Evolutionary conservation across 257 asterid genomes (phyloP).

Genomic region (Scutellaria barbata): DNA sequence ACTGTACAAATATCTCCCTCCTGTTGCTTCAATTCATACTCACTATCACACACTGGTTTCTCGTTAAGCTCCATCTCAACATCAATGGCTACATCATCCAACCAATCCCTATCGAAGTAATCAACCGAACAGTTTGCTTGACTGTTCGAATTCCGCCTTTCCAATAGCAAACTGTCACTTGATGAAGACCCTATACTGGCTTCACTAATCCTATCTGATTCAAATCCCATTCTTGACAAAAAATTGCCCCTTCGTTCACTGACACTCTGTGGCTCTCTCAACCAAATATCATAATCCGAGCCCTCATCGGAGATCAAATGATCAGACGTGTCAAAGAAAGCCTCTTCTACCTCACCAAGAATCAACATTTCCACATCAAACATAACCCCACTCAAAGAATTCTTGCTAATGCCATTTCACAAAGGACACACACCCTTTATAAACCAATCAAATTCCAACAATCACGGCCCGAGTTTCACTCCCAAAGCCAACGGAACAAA

Average conservation of each 20-base stretch:
- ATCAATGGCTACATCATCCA: constrained; percentile 36
- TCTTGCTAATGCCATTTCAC: constrained; percentile 23
- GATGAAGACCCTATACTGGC: not conserved
- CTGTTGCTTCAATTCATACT: constrained; percentile 15
- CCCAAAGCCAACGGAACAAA: constrained; percentile 34
- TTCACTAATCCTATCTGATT: constrained; percentile 34
- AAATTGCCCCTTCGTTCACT: constrained; percentile 57
- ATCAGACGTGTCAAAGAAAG: constrained; percentile 67
- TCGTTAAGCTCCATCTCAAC: constrained; percentile 25
- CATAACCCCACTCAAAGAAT: constrained; percentile 27
- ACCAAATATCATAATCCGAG: constrained; percentile 61
- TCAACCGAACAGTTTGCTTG: constrained; percentile 56
- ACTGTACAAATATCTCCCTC: not conserved
- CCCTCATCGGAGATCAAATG: constrained; percentile 47
- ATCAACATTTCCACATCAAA: constrained; percentile 62
- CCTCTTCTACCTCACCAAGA: constrained; percentile 54
- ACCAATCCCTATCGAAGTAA: constrained; percentile 47
- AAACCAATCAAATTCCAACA: constrained; percentile 32
- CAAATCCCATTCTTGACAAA: constrained; percentile 54
- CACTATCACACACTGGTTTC: not conserved
- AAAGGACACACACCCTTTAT: constrained; percentile 31
- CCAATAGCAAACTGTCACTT: constrained; percentile 38
- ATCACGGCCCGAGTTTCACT: constrained; percentile 57
- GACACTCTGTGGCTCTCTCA: constrained; percentile 65
- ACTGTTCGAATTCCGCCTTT: constrained; percentile 51